A percentile compares a stretch with the other conserved stretches of the same genome.
These are phyloP conservation scores for Emmonsiellopsis sp. DNA, from an alignment of 2,329 filamentous ascomycete genomes.

Conservation along the genomic window DNA sequence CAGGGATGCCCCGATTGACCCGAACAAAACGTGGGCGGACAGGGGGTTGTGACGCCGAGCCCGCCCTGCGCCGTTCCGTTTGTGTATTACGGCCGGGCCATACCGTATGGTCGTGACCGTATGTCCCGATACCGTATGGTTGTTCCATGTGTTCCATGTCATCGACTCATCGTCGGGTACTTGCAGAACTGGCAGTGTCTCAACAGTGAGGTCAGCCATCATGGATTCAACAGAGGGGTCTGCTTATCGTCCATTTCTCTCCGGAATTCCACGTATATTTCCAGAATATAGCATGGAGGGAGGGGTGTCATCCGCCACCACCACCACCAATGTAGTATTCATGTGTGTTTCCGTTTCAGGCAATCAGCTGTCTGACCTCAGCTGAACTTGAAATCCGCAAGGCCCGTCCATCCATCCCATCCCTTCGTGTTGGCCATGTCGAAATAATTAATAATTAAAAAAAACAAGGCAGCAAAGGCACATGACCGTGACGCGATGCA, in stretches of 20 bases:
- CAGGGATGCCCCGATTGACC: constrained; percentile 5
- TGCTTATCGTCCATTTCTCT: too few species aligned
- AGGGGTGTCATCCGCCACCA: background rate
- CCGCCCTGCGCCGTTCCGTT: background rate
- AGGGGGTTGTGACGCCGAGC: background rate
- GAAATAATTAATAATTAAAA: background rate
- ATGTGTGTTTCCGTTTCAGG: background rate
- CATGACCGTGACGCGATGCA: constrained; percentile 11
- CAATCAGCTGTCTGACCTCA: background rate
- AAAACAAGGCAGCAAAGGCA: constrained; percentile 1
- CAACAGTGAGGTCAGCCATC: too few species aligned
- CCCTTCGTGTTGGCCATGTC: background rate
- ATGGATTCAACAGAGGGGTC: too few species aligned
- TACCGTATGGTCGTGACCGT: constrained; percentile 1
- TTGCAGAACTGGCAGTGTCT: too few species aligned
- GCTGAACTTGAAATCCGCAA: background rate
- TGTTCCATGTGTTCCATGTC: too few species aligned
- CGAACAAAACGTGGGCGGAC: constrained; percentile 9
- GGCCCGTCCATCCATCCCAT: background rate
- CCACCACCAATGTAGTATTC: background rate
- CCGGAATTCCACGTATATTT: too few species aligned
- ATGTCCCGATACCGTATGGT: too few species aligned
- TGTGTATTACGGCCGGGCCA: constrained; percentile 1
- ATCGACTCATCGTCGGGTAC: too few species aligned
- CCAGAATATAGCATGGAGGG: background rate